A percentile compares a stretch with the other conserved stretches of the same genome.
These are phyloP conservation scores for Phytophthora constricta DNA, from an alignment of 352 stramenopile genomes.

Conservation along the genomic window DNA sequence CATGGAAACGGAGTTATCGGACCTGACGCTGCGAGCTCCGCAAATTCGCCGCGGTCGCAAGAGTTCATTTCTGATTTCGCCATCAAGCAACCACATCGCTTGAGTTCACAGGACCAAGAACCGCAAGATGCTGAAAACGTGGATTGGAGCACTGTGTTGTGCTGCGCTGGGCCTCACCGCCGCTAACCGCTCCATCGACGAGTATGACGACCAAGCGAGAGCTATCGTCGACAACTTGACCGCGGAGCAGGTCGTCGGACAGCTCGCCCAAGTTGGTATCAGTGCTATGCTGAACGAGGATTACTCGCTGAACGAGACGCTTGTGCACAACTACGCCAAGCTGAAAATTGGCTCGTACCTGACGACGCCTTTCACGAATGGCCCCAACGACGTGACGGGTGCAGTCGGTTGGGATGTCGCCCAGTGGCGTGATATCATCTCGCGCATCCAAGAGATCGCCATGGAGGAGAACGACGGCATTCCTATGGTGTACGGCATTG, in stretches of 20 bases:
- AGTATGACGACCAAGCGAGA: constrained; percentile 4
- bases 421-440: constrained; percentile 64
- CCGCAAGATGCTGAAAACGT: constrained; percentile 8
- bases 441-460: constrained; percentile 74
- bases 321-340: constrained; percentile 62
- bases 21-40: too few species aligned
- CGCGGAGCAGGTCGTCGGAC: constrained; percentile 54
- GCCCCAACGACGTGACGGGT: constrained; percentile 3
- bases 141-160: constrained; percentile 10
- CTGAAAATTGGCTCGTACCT: constrained; percentile 85
- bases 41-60: background rate
- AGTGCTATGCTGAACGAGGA: constrained; percentile 58
- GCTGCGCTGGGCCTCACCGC: constrained; percentile 11
- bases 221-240: constrained; percentile 17
- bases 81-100: background rate
- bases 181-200: background rate
- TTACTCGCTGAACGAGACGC: constrained; percentile 46
- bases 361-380: constrained; percentile 48
- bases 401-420: constrained; percentile 7
- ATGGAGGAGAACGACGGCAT: constrained; percentile 53
- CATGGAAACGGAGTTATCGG: background rate
- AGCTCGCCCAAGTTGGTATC: constrained; percentile 89
- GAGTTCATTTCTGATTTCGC: background rate
- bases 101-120: background rate
- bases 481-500: constrained; percentile 80